Conservation (phyloP, 345 rosid species). For the Corchorus olitorius region DNA sequence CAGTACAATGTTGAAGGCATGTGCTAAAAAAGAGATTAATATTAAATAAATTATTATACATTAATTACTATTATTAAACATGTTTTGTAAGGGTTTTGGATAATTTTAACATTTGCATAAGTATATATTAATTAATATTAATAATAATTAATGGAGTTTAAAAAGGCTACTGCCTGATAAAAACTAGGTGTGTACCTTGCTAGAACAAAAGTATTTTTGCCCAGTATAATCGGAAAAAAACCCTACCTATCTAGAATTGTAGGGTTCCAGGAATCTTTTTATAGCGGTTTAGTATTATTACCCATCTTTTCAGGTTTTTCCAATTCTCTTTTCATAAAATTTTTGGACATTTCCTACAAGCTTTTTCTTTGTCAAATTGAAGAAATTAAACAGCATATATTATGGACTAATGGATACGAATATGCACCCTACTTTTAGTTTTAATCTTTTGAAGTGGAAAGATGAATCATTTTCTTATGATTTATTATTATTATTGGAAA, state of each 20-base stretch:
- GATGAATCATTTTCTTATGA: not conserved
- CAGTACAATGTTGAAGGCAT: not conserved
- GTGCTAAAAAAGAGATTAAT: not conserved
- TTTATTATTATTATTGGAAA: not conserved
- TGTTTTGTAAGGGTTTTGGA: too few relatives aligned
- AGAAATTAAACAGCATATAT: not conserved
- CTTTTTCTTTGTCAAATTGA: not conserved
- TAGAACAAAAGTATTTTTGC: not conserved
- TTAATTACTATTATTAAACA: too few relatives aligned
- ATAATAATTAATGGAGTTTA: not conserved
- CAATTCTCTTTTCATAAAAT: not conserved
- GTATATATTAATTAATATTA: too few relatives aligned
- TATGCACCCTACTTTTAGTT: constrained; percentile 7
- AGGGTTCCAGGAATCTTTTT: constrained; percentile 22
- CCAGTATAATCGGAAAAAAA: constrained; percentile 6
- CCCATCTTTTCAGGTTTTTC: constrained; percentile 15
- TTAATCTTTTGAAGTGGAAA: not conserved
- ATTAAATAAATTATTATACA: not conserved
- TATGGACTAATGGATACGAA: constrained; percentile 9
- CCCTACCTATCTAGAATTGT: not conserved
- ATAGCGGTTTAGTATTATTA: constrained; percentile 1
- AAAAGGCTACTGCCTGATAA: constrained; percentile 1
- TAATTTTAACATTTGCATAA: too few relatives aligned
- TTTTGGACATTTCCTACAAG: not conserved
- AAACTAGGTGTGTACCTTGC: not conserved